Evolutionary conservation across 2,329 filamentous ascomycete species (phyloP), one percentile per base, ranked within the genome.

Genomic region (Metarhizium humberi): DNA sequence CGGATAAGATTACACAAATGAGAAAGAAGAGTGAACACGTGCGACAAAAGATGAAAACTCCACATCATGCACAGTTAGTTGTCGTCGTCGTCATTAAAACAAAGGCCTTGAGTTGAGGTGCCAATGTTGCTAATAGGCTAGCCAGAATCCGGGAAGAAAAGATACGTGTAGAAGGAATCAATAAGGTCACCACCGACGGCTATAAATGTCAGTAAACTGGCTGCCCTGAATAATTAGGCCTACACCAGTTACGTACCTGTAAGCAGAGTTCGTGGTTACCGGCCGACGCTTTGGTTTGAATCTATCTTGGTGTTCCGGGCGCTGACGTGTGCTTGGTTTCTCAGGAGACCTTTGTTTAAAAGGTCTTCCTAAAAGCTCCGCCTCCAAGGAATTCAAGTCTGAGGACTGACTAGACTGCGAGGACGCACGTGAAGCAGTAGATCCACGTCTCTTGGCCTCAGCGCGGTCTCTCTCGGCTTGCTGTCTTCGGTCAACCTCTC

Each of bases 361-460:
- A 13, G 70, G 62, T 11, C 66, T 63, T 38, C 71, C 71, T 1
- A 73, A 59, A 2, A 73, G 65, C 53, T 72, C 71, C 2, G 70
- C 70, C 57, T 73, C 71, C 10, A 73, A 57, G 6, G 69, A 72
- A 55, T 71, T 69, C 46, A 73, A 58, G 7, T 71, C 70, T 10
- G 71, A 73, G 2, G 68, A 70, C 38, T 64, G 64, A 51, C 60
- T 64, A 18, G 67, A 67, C 16, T 66, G 60, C 4, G 65, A 67
- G 32, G 68, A 69, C 16, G 58, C 61, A 29, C 61, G 60, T 6
- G 68, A 62, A 13, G 51, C 57, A 18, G 57, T 59, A 7, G 59
- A 62, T 30, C 56, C 66, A 51, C 59, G 62, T 38, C 56, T 50
- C 32, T 56, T 56, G 1, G 38, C 30, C n/a, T 34, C 52, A 11